phyloP scores from a whole-genome alignment of 352 stramenopile genomes.

The Globisporangium paroecandrum region DNA sequence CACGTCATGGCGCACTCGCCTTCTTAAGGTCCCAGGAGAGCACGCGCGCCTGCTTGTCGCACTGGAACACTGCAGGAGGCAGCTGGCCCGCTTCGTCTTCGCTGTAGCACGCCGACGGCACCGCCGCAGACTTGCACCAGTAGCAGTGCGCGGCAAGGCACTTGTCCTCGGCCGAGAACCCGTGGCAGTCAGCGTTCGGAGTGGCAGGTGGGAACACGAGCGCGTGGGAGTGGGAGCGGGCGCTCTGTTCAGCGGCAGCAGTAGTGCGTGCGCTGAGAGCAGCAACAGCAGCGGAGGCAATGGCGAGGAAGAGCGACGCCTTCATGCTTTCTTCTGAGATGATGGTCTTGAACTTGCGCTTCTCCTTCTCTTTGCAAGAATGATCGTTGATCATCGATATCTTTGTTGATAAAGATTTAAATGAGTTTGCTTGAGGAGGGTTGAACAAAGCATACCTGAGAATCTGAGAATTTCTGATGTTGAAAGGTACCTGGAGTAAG shows the following conservation, averaged over 20 bases:
- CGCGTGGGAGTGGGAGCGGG: constrained; percentile 19
- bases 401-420: no score
- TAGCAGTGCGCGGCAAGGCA: constrained; percentile 59
- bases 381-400: neutral
- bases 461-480: no score
- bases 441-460: no score
- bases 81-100: constrained; percentile 58
- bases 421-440: no score
- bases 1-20: constrained; percentile 6
- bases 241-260: neutral
- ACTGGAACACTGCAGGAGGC: constrained; percentile 73
- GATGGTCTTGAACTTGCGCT: neutral
- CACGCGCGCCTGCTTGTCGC: constrained; percentile 31
- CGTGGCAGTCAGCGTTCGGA: constrained; percentile 43
- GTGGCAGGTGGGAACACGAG: constrained; percentile 25
- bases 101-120: constrained; percentile 79
- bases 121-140: constrained; percentile 76
- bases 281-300: neutral
- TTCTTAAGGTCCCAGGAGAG: constrained; percentile 37
- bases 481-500: no score
- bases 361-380: neutral
- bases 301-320: neutral
- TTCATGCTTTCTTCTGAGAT: constrained; percentile 5
- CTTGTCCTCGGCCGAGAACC: constrained; percentile 37
- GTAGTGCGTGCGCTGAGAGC: neutral